Conservation (phyloP, 2,329 filamentous ascomycete genomes). For the Aurifilum marmelostoma region DNA sequence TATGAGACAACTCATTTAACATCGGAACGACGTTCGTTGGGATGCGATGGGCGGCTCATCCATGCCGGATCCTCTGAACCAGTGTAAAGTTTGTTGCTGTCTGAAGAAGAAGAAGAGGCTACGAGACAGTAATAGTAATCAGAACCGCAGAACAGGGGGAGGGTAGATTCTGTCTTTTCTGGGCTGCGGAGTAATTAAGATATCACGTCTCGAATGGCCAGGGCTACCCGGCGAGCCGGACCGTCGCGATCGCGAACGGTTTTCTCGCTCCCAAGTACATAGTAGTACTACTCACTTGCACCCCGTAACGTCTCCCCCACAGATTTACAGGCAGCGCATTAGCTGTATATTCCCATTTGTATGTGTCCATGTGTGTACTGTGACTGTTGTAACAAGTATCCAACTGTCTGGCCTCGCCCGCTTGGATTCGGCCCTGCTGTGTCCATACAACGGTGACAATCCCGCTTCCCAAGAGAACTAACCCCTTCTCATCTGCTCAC, state of each 20-base stretch:
- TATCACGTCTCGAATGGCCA: background rate
- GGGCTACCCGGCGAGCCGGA: constrained; percentile 5
- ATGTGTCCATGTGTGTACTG: no score
- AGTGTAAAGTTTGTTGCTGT: background rate
- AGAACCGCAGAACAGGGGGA: background rate
- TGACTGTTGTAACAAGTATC: no score
- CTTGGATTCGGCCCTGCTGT: no score
- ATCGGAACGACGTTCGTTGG: background rate
- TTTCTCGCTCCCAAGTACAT: background rate
- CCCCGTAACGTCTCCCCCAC: no score
- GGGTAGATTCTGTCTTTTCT: background rate
- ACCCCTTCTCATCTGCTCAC: no score
- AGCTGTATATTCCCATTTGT: no score
- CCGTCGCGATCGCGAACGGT: background rate
- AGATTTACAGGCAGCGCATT: no score
- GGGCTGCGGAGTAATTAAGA: background rate
- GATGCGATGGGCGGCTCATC: background rate
- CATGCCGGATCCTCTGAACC: background rate
- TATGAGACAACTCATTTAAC: background rate
- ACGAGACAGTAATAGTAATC: background rate
- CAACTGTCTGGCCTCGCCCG: background rate
- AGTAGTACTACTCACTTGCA: no score
- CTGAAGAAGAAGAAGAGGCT: no score
- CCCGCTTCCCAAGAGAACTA: no score
- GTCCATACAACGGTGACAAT: no score